Percentiles rank a stretch among this genome's conserved stretches.
These are phyloP conservation scores for Ulvella scutata DNA, from an alignment of 139 green algal species.

Conservation along the genomic window DNA sequence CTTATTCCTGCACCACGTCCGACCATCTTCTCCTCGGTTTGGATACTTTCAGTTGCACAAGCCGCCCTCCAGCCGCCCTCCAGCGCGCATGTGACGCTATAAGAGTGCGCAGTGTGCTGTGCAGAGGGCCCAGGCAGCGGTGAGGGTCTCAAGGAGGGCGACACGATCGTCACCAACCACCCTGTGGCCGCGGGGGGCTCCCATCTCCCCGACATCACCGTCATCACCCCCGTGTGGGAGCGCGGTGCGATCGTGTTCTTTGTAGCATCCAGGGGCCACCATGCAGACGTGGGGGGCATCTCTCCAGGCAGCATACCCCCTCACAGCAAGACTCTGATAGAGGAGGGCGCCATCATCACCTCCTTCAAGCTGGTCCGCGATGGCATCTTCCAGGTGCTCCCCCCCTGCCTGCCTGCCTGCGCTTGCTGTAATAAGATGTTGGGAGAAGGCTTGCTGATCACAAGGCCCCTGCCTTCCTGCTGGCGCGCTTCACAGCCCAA, in stretches of 20 bases:
- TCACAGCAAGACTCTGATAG: slow-evolving; percentile 49
- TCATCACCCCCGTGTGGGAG: slow-evolving; percentile 88
- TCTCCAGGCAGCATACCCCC: slow-evolving; percentile 89
- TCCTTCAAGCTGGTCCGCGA: slow-evolving; percentile 80
- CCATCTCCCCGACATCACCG: slow-evolving; percentile 97
- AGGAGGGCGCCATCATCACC: slow-evolving; percentile 89
- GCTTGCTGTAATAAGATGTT: too few relatives aligned
- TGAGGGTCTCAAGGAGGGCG: slow-evolving; percentile 50
- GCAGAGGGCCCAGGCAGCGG: slow-evolving; percentile 17
- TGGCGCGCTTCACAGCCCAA: too few relatives aligned
- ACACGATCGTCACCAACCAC: slow-evolving; percentile 91
- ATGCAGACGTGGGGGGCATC: slow-evolving; percentile 81
- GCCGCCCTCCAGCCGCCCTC: too few relatives aligned
- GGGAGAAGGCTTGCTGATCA: too few relatives aligned
- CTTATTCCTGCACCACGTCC: too few relatives aligned
- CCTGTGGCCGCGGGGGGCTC: slow-evolving; percentile 77
- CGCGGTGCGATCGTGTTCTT: slow-evolving; percentile 76
- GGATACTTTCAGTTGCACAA: too few relatives aligned
- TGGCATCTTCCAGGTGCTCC: slow-evolving; percentile 46
- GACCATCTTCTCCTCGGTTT: too few relatives aligned
- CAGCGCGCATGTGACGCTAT: too few relatives aligned
- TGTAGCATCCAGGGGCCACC: slow-evolving; percentile 66
- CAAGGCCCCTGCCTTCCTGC: too few relatives aligned
- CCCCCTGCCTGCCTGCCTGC: too few relatives aligned
- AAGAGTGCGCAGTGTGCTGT: not conserved